Percentiles rank a stretch among this genome's conserved stretches.
Evolutionary conservation across 139 green algal genomes (phyloP).

Genomic region (Raphidocelis subcapitata): DNA sequence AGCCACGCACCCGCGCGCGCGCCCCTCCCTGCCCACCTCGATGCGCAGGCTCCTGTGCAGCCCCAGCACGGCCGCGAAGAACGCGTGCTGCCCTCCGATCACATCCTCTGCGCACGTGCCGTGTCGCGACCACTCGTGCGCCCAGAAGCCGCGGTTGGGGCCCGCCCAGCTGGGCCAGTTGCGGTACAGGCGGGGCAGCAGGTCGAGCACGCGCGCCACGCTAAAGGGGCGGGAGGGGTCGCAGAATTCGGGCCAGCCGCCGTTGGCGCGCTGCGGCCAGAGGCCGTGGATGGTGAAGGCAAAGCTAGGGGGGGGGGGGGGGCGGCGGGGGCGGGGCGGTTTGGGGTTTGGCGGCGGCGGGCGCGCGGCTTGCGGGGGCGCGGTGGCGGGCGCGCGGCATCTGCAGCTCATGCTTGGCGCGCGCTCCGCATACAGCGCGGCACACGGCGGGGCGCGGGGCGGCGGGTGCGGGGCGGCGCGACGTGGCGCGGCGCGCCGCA

Average conservation of each 20-base stretch:
- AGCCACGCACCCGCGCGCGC: no score
- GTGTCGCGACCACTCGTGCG: slow-evolving; percentile 53
- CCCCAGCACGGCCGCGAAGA: slow-evolving; percentile 38
- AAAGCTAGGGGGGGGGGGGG: slow-evolving; percentile 29
- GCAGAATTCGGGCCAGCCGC: slow-evolving; percentile 61
- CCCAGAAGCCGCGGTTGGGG: slow-evolving; percentile 1
- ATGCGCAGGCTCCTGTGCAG: slow-evolving; percentile 39
- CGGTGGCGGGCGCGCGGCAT: no score
- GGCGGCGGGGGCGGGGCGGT: no score
- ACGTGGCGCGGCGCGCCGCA: neutral
- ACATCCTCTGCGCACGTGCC: slow-evolving; percentile 46
- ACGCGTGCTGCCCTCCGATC: slow-evolving; percentile 33
- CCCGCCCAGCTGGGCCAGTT: slow-evolving; percentile 31
- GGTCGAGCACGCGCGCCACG: slow-evolving; percentile 13
- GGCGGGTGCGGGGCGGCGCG: no score
- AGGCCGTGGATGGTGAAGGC: slow-evolving; percentile 77
- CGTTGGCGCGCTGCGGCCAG: slow-evolving; percentile 69
- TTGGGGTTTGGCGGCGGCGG: no score
- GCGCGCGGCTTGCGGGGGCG: no score
- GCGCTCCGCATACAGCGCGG: no score
- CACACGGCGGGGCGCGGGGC: no score
- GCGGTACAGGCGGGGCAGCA: slow-evolving; percentile 24
- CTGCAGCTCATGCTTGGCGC: no score
- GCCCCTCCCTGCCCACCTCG: slow-evolving; percentile 29
- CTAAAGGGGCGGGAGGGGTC: slow-evolving; percentile 18